Percentiles rank a stretch among this genome's conserved stretches.
Conservation (phyloP, 2,329 filamentous ascomycete genomes). For the Colletotrichum lentis region DNA sequence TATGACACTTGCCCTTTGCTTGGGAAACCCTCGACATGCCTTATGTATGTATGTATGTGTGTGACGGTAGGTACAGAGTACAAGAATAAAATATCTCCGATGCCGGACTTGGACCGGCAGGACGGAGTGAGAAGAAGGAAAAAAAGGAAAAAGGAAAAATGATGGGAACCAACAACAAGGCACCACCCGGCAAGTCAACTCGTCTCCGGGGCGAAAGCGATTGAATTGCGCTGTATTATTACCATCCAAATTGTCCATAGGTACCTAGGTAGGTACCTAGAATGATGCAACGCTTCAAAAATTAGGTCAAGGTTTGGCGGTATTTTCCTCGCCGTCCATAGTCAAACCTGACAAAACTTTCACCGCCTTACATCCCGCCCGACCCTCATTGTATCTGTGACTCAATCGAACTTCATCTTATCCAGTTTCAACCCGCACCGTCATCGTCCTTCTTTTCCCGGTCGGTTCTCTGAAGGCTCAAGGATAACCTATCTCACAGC, state of each 20-base stretch:
- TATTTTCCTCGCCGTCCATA: not conserved
- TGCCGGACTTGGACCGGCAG: not conserved
- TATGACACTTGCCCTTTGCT: not conserved
- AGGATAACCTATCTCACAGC: not conserved
- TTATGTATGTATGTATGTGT: not conserved
- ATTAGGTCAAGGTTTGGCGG: not conserved
- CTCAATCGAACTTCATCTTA: conserved; percentile 10
- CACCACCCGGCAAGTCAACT: not conserved
- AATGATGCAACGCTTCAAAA: not conserved
- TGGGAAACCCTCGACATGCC: not conserved
- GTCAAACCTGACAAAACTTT: not conserved
- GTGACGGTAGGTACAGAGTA: not conserved
- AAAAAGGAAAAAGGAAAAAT: not conserved
- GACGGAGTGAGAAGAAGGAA: too few species aligned
- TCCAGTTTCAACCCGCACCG: not conserved
- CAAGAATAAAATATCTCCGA: not conserved
- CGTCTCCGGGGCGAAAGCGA: not conserved
- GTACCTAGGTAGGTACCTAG: not conserved
- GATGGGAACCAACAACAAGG: not conserved
- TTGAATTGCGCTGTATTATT: not conserved
- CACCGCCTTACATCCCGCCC: conserved; percentile 11
- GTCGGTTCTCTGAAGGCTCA: not conserved
- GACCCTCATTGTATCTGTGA: not conserved
- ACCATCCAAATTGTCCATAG: not conserved
- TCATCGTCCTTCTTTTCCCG: conserved; percentile 1